phyloP scores from a whole-genome alignment of 441 rosid genomes.

The Pelargonium fulgidum region DNA sequence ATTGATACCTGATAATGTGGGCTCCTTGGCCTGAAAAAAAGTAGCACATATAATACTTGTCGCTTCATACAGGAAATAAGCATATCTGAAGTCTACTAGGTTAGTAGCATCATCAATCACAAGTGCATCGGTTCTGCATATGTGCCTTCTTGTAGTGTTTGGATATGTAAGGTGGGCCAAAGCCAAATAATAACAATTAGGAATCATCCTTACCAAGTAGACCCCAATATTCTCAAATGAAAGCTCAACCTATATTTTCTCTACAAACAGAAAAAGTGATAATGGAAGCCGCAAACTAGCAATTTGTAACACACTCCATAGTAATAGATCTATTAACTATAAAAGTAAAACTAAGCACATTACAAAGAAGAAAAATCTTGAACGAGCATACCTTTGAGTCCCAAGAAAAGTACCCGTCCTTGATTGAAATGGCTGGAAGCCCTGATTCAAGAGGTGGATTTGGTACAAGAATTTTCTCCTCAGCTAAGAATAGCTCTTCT shows the following conservation, averaged over 20 bases:
- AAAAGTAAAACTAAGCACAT: background rate
- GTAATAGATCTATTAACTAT: background rate
- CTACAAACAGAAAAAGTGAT: background rate
- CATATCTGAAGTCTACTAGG: background rate
- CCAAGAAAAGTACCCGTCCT: conserved; percentile 91
- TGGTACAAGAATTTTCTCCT: conserved; percentile 84
- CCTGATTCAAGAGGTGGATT: conserved; percentile 81
- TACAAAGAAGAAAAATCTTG: conserved; percentile 10
- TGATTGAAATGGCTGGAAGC: conserved; percentile 74
- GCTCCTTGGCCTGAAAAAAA: conserved; percentile 60
- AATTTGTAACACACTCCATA: background rate
- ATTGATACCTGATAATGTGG: conserved; percentile 72
- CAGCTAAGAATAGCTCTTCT: conserved; percentile 86
- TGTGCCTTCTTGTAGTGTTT: conserved; percentile 2
- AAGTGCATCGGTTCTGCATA: background rate
- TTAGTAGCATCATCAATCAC: conserved; percentile 4
- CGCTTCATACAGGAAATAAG: conserved; percentile 5
- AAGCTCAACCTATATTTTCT: background rate
- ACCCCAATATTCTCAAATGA: background rate
- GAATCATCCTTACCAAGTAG: background rate
- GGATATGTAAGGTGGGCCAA: background rate
- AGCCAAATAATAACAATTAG: conserved; percentile 4
- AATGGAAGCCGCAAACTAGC: background rate
- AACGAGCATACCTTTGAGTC: conserved; percentile 66
- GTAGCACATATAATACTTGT: conserved; percentile 14